A percentile compares a stretch with the other conserved stretches of the same genome.
Conservation (phyloP, 1,284 basidiomycete genomes). For the Apiotrichum sp. region DNA sequence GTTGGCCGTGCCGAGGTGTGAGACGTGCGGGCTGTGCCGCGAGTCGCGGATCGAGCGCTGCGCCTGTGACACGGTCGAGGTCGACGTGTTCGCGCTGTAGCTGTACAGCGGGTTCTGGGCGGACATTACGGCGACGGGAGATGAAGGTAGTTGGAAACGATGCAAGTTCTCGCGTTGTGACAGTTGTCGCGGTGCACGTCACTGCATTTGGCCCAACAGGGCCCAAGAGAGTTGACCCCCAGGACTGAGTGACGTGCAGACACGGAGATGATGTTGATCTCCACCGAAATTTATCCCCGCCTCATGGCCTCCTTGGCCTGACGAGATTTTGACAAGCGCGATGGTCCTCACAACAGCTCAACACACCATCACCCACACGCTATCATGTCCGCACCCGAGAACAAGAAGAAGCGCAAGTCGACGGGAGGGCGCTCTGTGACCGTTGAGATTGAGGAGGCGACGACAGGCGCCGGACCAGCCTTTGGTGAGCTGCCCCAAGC, state of each 20-base stretch:
- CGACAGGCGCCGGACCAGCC: conserved; percentile 58
- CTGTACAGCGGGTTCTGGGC: conserved; percentile 8
- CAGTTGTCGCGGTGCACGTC: neutral
- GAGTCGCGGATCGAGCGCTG: conserved; percentile 10
- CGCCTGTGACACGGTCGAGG: conserved; percentile 9
- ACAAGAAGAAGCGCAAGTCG: conserved; percentile 37
- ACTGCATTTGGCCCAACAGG: too few species aligned
- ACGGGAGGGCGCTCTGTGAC: conserved; percentile 7
- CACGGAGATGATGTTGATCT: too few species aligned
- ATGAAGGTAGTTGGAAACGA: neutral
- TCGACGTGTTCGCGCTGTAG: conserved; percentile 15
- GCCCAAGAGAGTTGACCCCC: neutral
- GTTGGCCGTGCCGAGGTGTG: neutral
- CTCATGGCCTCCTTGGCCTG: neutral
- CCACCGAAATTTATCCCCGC: too few species aligned
- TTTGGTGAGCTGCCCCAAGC: conserved; percentile 55
- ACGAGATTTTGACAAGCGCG: neutral
- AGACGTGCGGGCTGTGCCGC: conserved; percentile 5
- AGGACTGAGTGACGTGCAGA: too few species aligned
- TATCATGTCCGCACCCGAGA: conserved; percentile 12
- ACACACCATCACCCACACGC: neutral
- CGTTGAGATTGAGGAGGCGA: conserved; percentile 41
- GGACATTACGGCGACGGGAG: neutral
- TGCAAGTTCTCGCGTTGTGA: neutral
- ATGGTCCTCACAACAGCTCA: too few species aligned